Base-by-base conservation (phyloP, 192 early-diverging fungal species). In the Dissophora globulifera region DNA sequence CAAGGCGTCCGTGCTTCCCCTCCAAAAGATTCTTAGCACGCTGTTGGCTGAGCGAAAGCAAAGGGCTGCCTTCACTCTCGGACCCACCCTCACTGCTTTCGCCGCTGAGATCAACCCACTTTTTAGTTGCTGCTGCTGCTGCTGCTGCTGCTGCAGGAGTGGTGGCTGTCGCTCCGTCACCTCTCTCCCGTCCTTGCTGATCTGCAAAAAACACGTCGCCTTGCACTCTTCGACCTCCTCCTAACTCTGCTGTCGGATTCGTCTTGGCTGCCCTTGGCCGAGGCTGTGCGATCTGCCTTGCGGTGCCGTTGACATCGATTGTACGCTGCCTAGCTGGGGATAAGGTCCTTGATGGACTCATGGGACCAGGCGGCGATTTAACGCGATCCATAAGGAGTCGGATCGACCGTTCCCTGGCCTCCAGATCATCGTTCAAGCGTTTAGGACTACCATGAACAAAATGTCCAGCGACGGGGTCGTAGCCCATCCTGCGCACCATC, bases 401-500 rank as follows among this genome's bases (percentile, higher is more conserved):
- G 17, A 76, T 54, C 13, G 72, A 76, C 23, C 72, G 72, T 33
- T 76, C 72, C 45, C 72, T 58, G 3, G 72, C 72, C 20, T 67
- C 58, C 2, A 59, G 63, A 55, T 76, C 72, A 4, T 76, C 72
- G 7, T 53, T 50, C 8, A 17, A 45, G 2, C 72, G 50, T 30
- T 76, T 66, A 3, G 72, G 72, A 26, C 62, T 66, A 11, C 72
- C 72, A 25, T 56, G 72, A 1, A 76, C 72, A 67, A 76, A 76
- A 20, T 67, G 49, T 61, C 72, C 72, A 16, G 72, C 32, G 1
- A 76, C 72, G 0, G 72, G 72, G 35, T 76, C 58, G 35, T 76
- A 76, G 16, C 72, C 72, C 72, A 76, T 76, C 45, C 72, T 51
- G 0, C 72, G 58, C 22, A 76, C 43, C 72, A 76, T 76, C 42